phyloP scores from a whole-genome alignment of 768 basidiomycete species.

The Obba rivulosa region DNA sequence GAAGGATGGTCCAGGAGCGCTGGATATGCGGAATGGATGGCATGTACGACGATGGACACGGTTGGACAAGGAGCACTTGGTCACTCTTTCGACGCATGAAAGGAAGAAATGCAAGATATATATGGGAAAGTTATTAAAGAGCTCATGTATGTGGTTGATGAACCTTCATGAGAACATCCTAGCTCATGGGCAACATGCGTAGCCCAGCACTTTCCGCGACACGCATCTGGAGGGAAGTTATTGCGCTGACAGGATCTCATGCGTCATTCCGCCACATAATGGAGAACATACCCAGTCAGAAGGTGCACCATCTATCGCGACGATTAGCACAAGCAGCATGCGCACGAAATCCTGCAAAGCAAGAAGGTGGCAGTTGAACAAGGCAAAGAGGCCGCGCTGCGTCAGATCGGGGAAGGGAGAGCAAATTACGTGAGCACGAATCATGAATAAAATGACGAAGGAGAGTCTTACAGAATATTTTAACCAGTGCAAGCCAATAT shows the following conservation, averaged over 20 bases:
- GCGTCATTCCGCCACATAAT: conserved; percentile 16
- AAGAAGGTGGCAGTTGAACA: conserved; percentile 8
- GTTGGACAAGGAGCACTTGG: too few relatives aligned
- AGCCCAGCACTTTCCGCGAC: too few relatives aligned
- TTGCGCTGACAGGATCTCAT: conserved; percentile 5
- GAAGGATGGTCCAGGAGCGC: too few relatives aligned
- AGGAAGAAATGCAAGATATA: too few relatives aligned
- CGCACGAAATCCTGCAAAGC: conserved; percentile 5
- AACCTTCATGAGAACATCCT: too few relatives aligned
- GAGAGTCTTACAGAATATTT: background rate
- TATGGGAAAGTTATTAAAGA: too few relatives aligned
- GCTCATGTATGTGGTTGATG: too few relatives aligned
- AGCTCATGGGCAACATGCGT: too few relatives aligned
- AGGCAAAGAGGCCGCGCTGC: conserved; percentile 14
- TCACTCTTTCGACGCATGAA: too few relatives aligned
- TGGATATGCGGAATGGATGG: too few relatives aligned
- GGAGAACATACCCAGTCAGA: conserved; percentile 8
- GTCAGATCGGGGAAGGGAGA: conserved; percentile 22
- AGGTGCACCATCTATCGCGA: conserved; percentile 17
- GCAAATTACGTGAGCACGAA: conserved; percentile 19
- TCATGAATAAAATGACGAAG: background rate
- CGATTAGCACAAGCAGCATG: conserved; percentile 14
- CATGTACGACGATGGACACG: too few relatives aligned
- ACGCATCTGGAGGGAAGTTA: too few relatives aligned
- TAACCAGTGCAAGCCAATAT: conserved; percentile 19